Evolutionary conservation across 2,329 filamentous ascomycete species (phyloP), one percentile per base, ranked within the genome.

Genomic region (Endoconidiophora polonica): DNA sequence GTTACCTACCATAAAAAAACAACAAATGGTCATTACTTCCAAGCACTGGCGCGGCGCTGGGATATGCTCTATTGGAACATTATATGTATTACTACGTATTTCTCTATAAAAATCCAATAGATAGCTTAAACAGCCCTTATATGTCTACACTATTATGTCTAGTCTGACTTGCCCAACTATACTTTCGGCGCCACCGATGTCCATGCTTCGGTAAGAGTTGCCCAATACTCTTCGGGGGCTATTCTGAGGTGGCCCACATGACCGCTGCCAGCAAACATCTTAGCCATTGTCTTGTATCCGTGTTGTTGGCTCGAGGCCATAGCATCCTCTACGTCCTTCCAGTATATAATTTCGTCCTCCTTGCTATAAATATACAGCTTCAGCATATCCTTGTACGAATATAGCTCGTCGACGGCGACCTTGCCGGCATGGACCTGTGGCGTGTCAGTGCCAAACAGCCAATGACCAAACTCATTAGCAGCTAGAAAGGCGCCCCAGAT

Each of bases 191-290:
- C 29, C 4, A 23, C 48, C 36, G 9, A 40, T 16, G 38, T 43
- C 54, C 54, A 55, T n/a, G 44, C 43, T 3, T n/a, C 33, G 12
- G 42, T 33, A n/a, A 55, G 45, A 12, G 36, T 26, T 4, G 37
- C 58, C 78, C 77, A 82, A 57, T 82, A 83, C 58, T 70, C 65
- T 29, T 67, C 67, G 1, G 71, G 69, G 50, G 77, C 69, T 59
- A 68, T 62, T 16, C 71, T 65, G 64, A 81, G 72, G 58, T 81
- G 76, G 1, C 73, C 75, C 16, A 79, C 77, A 59, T 83, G 78
- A 1, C 68, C 63, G 46, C 72, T 77, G 3, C 69, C 72, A 46
- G 75, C 67, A 54, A 82, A 82, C 26, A 70, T 57, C 52, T 74
- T 71, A 18, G 66, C 62, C 1, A 67, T 63, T 1, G 72, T 68